Evolutionary conservation across 2,329 filamentous ascomycete species (phyloP).

Genomic region (Arthrobotrys sphaeroides): DNA sequence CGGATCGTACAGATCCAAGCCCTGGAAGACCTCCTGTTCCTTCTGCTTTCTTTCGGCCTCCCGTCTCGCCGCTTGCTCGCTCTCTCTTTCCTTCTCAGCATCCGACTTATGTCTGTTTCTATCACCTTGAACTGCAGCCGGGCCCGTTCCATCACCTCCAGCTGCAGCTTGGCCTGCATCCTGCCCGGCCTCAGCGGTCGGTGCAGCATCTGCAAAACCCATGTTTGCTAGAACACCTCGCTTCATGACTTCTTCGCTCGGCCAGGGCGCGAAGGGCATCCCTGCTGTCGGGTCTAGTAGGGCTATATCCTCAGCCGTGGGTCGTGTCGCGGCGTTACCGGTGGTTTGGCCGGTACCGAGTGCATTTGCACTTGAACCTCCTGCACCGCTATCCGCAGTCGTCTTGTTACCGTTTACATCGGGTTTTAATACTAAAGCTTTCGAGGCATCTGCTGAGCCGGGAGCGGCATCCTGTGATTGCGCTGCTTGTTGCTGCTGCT

Average conservation of each 20-base stretch:
- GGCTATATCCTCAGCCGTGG: slow-evolving; percentile 60
- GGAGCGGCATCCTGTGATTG: not conserved
- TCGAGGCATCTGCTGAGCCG: not conserved
- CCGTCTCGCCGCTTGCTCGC: slow-evolving; percentile 54
- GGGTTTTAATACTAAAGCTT: slow-evolving; percentile 23
- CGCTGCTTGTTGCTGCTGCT: slow-evolving; percentile 58
- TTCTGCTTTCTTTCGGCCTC: slow-evolving; percentile 60
- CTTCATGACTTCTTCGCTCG: slow-evolving; percentile 74
- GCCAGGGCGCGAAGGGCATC: slow-evolving; percentile 78
- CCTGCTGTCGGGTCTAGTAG: slow-evolving; percentile 68
- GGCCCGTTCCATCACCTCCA: slow-evolving; percentile 44
- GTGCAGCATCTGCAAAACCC: slow-evolving; percentile 58
- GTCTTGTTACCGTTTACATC: slow-evolving; percentile 28
- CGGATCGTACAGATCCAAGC: slow-evolving; percentile 62
- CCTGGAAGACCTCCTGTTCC: slow-evolving; percentile 60
- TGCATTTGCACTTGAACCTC: not conserved
- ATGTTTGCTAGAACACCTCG: slow-evolving; percentile 73
- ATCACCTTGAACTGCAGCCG: slow-evolving; percentile 55
- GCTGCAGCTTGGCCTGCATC: slow-evolving; percentile 61
- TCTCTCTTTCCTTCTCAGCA: slow-evolving; percentile 59
- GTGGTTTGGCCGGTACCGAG: slow-evolving; percentile 43
- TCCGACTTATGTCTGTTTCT: slow-evolving; percentile 59
- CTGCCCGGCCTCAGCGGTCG: slow-evolving; percentile 70
- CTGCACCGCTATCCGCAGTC: not conserved
- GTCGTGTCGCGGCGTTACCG: slow-evolving; percentile 53